Conservation (phyloP, 305 asterid species). For the Solanum hybrid region DNA sequence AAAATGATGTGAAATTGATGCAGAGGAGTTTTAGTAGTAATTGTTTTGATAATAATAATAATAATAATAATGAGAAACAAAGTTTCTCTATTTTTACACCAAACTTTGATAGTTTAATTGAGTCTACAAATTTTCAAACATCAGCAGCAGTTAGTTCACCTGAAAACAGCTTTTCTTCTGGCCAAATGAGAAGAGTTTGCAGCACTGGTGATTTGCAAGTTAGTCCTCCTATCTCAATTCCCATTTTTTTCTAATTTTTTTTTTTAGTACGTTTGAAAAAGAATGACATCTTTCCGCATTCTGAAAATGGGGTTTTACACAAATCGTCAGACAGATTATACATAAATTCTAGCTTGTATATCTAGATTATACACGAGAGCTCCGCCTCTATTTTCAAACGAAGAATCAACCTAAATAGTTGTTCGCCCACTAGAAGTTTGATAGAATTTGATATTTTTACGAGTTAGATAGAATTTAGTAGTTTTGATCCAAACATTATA, state of each 20-base stretch:
- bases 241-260: neutral
- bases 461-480: neutral
- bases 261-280: neutral
- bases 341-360: neutral
- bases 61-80: constrained; percentile 6
- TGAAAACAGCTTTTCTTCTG: constrained; percentile 27
- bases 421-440: neutral
- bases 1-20: constrained; percentile 47
- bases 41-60: constrained; percentile 28
- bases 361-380: neutral
- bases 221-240: neutral
- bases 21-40: constrained; percentile 72
- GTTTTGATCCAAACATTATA: neutral
- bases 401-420: neutral
- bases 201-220: constrained; percentile 85
- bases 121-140: constrained; percentile 29
- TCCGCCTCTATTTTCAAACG: neutral
- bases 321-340: neutral
- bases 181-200: constrained; percentile 69
- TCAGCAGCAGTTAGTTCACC: constrained; percentile 28
- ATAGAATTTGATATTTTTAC: neutral
- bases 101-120: constrained; percentile 34
- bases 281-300: neutral
- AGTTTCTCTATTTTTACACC: constrained; percentile 28
- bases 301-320: neutral